phyloP scores from a whole-genome alignment of 108 stramenopile genomes.

The Bacterosira constricta region DNA sequence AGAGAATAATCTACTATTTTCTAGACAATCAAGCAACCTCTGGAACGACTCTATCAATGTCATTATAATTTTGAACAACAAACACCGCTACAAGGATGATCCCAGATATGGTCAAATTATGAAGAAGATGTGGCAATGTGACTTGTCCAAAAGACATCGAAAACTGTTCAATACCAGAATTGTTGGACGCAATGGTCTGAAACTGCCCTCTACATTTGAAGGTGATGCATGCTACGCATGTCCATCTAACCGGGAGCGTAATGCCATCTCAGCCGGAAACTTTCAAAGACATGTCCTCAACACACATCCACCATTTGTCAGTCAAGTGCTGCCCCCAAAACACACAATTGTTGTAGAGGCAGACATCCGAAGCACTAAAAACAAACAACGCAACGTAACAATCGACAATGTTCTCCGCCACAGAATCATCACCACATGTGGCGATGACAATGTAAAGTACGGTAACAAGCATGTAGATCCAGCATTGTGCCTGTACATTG shows the following conservation, averaged over 20 bases:
- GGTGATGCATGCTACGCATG: slow-evolving; percentile 2
- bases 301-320: slow-evolving; percentile 1
- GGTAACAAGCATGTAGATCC: slow-evolving; percentile 22
- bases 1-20: background rate
- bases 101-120: slow-evolving; percentile 19
- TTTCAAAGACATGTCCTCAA: slow-evolving; percentile 7
- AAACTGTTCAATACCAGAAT: slow-evolving; percentile 3
- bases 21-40: background rate
- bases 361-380: slow-evolving; percentile 5
- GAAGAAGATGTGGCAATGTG: slow-evolving; percentile 10
- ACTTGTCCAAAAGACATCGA: background rate
- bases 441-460: slow-evolving; percentile 6
- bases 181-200: background rate
- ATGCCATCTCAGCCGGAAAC: slow-evolving; percentile 14
- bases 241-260: slow-evolving; percentile 16
- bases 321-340: background rate
- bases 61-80: slow-evolving; percentile 9
- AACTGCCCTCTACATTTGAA: background rate
- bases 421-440: slow-evolving; percentile 17
- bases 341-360: slow-evolving; percentile 27
- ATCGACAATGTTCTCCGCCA: slow-evolving; percentile 3
- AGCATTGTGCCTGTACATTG: slow-evolving; percentile 17
- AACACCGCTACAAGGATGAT: slow-evolving; percentile 24
- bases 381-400: background rate
- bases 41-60: slow-evolving; percentile 8